Evolutionary conservation across 345 rosid genomes (phyloP), one percentile per base, ranked within the genome.

Genomic region (Boechera divaricarpa): DNA sequence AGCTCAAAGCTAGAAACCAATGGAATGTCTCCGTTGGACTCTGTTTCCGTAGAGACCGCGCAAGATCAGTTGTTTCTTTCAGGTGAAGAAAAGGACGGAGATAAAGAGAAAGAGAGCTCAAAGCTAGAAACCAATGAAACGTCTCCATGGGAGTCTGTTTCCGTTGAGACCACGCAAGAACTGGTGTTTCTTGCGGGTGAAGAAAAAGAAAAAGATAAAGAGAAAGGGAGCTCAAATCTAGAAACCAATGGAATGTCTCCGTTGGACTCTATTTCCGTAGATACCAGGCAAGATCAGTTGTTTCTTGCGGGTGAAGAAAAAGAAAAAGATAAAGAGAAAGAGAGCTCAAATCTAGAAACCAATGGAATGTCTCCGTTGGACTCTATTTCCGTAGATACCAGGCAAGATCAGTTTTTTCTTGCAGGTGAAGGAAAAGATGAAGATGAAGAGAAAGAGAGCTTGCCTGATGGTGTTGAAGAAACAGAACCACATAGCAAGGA

Each of bases 381-480:
- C 58, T 11, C 58, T 49, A 26, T 49, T 33, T 33, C 58, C 45
- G 4, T 47, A 21, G 32, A 49, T 2, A 48, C 11, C 32, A 18
- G 1, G 16, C n/a, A 18, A 33, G 59, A 67, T 51, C 71, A 67
- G 16, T 28, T 51, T 5, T 35, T 67, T 51, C 72, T 51, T 51
- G 60, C 24, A 16, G 21, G 24, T 49, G 70, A 48, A 65, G 56
- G 9, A 28, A 32, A 16, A 28, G 36, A 7, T 29, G 31, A 38
- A 54, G 29, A 39, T 41, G 16, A 5, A 55, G 73, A 69, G 41
- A 28, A n/a, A 15, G 67, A 72, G 48, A 65, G 7, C n/a, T 49
- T 70, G 4, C 16, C 24, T 71, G 16, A 57, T 65, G 62, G 33
- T 71, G 36, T 57, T 56, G 10, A 10, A 48, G 76, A 64, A 56